A percentile compares a stretch with the other conserved stretches of the same genome.
These are phyloP conservation scores for Adansonia madagascariensis DNA, from an alignment of 441 rosid species.

Conservation along the genomic window DNA sequence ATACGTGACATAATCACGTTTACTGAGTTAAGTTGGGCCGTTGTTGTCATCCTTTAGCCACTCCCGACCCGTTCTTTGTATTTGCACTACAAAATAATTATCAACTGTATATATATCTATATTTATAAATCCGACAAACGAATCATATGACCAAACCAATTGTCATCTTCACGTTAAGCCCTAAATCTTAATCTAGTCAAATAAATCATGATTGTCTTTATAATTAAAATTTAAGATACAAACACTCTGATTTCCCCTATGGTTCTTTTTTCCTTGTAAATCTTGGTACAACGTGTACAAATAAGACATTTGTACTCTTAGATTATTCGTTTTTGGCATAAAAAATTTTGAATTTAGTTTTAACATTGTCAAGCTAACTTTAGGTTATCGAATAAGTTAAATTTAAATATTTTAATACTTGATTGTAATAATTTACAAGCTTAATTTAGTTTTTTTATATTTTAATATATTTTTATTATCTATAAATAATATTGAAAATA, in stretches of 20 bases:
- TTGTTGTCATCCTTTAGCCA: not conserved
- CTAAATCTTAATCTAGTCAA: not conserved
- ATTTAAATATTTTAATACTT: no score
- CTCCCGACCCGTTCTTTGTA: no score
- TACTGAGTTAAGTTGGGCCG: not conserved
- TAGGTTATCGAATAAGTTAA: no score
- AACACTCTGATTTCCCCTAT: not conserved
- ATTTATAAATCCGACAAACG: not conserved
- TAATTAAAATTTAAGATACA: not conserved
- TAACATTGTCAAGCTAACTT: no score
- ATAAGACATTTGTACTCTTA: no score
- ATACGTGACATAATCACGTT: not conserved
- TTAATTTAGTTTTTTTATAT: no score
- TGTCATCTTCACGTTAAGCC: not conserved
- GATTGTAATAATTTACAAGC: no score
- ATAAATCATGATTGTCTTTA: not conserved
- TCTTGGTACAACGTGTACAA: not conserved
- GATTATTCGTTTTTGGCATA: no score
- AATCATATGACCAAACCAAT: not conserved
- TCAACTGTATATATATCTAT: no score
- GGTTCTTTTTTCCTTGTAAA: not conserved
- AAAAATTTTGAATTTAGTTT: no score
- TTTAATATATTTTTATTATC: no score
- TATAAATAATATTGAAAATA: no score
- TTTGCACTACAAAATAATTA: not conserved